These are phyloP conservation scores for Lenwebbia sp. DNA, from an alignment of 345 rosid genomes.

Conservation along the genomic window DNA sequence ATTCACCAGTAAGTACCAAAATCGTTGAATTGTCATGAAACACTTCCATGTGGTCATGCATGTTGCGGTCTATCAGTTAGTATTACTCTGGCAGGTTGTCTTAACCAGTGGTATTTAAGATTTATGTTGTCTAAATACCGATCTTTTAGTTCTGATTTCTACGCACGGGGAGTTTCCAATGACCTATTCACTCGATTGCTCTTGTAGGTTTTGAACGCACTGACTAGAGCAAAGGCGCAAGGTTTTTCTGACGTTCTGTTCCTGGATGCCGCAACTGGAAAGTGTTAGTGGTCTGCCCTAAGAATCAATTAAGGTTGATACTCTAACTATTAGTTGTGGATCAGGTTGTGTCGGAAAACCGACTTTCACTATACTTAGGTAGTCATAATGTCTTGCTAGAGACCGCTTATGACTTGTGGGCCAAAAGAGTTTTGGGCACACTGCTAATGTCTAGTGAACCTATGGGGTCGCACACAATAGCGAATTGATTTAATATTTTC, in stretches of 20 bases:
- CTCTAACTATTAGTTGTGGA: no score
- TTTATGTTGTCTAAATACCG: neutral
- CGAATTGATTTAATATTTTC: no score
- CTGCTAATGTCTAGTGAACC: no score
- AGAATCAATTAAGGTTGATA: no score
- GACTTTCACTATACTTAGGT: no score
- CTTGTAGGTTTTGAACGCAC: conserved; percentile 28
- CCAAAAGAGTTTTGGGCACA: no score
- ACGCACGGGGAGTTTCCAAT: neutral
- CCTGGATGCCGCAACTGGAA: conserved; percentile 45
- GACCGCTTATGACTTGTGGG: no score
- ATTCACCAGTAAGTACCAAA: conserved; percentile 37
- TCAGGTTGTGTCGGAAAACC: no score
- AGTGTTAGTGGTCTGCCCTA: no score
- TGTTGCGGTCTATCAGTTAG: neutral
- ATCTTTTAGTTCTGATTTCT: neutral
- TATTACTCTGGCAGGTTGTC: neutral
- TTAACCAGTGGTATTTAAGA: neutral
- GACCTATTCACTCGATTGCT: neutral
- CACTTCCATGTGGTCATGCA: neutral
- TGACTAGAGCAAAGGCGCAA: conserved; percentile 40
- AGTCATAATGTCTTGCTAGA: no score
- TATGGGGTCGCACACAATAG: no score
- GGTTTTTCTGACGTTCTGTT: conserved; percentile 59
- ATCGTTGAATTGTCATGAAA: neutral